Base-by-base conservation (phyloP, 371 early-diverging fungal species). In the Mucor circinelloides region DNA sequence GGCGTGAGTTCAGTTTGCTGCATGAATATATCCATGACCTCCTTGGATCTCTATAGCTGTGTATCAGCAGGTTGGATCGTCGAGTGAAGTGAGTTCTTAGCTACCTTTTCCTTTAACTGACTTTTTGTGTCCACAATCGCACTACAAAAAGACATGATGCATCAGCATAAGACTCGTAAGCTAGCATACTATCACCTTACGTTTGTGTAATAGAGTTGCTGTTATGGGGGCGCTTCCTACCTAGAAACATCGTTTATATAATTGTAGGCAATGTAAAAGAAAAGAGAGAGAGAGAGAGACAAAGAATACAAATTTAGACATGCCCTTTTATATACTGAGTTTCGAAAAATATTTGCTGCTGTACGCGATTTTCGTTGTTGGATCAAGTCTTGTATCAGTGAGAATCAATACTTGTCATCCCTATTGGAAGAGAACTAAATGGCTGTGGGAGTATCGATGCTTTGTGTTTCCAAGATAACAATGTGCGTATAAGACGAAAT, bases 11-110 rank as follows among this genome's bases (percentile, higher is more conserved):
- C 19, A 1, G 57, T 64, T 23, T 72, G 61, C 8, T 65, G 10
- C 9, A 60, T 28, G 12, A 72, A 67, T 31, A 44, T 17, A 36
- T 36, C 19, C 71, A 71, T 66, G 4, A 71, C 28, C 10, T 71
- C 30, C 5, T 34, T 31, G 25, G 54, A 30, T 60, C 64, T 64
- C 69, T 66, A 34, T n/a, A 12, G 12, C 42, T 46, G 23, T 5
- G 31, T 17, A 10, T 58, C 15, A 44, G 31, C 27, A 30, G 17
- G 40, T 27, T 23, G 10, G 0, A 19, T 15, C 34, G 23, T 58
- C 27, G 2, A 13, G 34, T 3, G 15, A 12, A 17, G 6, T 10
- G 17, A 23, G 2, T 15, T 15, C 5, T 27, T 19, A 1, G 15
- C 44, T 64, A 64, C 64, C 44, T 44, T 19, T 58, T 64, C 46